phyloP scores from a whole-genome alignment of 2,329 filamentous ascomycete species.

The Talaromyces islandicus region DNA sequence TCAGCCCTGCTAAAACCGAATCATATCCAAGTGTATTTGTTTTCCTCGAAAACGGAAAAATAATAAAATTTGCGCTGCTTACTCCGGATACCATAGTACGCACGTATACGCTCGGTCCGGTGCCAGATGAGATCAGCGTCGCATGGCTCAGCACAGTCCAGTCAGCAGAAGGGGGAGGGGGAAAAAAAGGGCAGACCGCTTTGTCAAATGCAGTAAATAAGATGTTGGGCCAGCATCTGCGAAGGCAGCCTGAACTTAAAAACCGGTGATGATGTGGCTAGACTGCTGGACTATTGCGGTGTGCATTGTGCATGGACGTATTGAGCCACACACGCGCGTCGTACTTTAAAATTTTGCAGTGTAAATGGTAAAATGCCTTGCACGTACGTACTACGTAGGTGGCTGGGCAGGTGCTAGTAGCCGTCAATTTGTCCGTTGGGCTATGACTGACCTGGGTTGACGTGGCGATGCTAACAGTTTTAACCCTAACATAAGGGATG shows the following conservation, averaged over 20 bases:
- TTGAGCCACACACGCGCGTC: not conserved
- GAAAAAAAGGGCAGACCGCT: not conserved
- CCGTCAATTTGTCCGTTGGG: not conserved
- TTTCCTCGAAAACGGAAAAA: not conserved
- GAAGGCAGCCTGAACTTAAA: not conserved
- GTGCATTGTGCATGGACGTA: not conserved
- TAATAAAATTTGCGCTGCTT: not conserved
- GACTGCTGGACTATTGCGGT: not conserved
- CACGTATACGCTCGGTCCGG: no score
- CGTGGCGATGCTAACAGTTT: not conserved
- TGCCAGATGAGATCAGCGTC: not conserved
- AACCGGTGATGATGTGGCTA: not conserved
- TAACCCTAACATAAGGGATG: not conserved
- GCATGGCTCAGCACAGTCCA: not conserved
- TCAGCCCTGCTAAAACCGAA: not conserved
- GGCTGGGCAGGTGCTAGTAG: no score
- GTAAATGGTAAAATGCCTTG: not conserved
- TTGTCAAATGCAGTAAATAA: not conserved
- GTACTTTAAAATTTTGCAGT: no score
- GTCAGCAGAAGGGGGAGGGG: no score
- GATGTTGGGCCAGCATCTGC: no score
- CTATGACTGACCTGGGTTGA: not conserved
- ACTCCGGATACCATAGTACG: not conserved
- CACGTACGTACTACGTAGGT: not conserved
- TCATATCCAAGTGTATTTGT: not conserved